Percentiles rank a stretch among this genome's conserved stretches.
These are phyloP conservation scores for Amylocarpus encephaloides DNA, from an alignment of 2,329 filamentous ascomycete genomes.

Conservation along the genomic window DNA sequence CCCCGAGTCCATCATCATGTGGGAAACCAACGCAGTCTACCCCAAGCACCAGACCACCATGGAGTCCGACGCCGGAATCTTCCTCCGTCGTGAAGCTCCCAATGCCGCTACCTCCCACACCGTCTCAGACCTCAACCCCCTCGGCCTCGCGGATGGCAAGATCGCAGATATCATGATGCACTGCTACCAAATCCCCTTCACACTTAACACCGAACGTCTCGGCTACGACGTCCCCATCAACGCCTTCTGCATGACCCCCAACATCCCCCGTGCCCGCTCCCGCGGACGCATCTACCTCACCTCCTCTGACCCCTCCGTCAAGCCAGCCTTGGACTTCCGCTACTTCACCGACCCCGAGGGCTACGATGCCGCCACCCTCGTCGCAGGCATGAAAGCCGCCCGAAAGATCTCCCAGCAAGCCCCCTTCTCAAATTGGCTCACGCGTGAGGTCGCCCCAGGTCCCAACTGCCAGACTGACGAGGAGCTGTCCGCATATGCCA, in stretches of 20 bases:
- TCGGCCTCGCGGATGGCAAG: conserved; percentile 54
- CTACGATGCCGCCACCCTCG: conserved; percentile 43
- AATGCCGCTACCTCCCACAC: conserved; percentile 53
- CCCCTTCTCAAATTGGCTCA: conserved; percentile 38
- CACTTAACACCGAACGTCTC: conserved; percentile 74
- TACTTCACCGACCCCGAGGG: conserved; percentile 52
- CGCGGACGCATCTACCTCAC: conserved; percentile 54
- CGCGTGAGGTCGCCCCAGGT: conserved; percentile 34
- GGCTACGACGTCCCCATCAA: conserved; percentile 53
- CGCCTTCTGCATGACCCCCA: conserved; percentile 48
- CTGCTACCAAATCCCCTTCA: conserved; percentile 93
- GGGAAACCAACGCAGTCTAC: conserved; percentile 37
- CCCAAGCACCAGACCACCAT: conserved; percentile 34
- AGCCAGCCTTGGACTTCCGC: conserved; percentile 47
- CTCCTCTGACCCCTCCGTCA: conserved; percentile 35
- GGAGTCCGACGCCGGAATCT: conserved; percentile 51
- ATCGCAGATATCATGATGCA: conserved; percentile 92
- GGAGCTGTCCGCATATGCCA: conserved; percentile 73
- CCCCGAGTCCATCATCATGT: conserved; percentile 42
- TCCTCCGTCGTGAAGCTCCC: conserved; percentile 69
- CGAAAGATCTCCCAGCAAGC: conserved; percentile 32
- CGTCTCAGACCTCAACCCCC: conserved; percentile 33
- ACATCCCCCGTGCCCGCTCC: conserved; percentile 56
- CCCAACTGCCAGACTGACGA: conserved; percentile 60
- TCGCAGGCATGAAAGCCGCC: conserved; percentile 34